Evolutionary conservation across 306 rosid species (phyloP).

Genomic region (Malus orientalis): DNA sequence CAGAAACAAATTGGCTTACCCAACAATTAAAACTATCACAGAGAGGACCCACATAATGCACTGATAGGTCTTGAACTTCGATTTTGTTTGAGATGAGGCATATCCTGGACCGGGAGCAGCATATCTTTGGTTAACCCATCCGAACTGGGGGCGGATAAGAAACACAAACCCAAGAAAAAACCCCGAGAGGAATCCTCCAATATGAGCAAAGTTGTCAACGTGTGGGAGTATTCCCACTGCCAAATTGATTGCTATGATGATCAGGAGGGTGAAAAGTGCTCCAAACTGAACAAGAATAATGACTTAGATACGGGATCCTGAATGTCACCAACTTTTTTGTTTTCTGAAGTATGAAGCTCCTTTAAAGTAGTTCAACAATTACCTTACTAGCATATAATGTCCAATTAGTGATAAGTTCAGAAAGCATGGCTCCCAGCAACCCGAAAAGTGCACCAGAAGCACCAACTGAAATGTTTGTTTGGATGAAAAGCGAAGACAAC

Average conservation of each 20-base stretch:
- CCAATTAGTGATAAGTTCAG: slow-evolving; percentile 96
- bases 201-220: slow-evolving; percentile 93
- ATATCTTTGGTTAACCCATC: slow-evolving; percentile 81
- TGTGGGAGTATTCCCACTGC: slow-evolving; percentile 95
- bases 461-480: slow-evolving; percentile 87
- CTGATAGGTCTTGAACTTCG: slow-evolving; percentile 76
- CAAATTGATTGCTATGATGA: slow-evolving; percentile 72
- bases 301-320: not conserved
- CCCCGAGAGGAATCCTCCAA: slow-evolving; percentile 90
- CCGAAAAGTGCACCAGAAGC: slow-evolving; percentile 99
- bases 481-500: slow-evolving; percentile 78
- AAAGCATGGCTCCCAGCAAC: slow-evolving; percentile 91
- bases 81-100: slow-evolving; percentile 33
- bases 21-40: slow-evolving; percentile 54
- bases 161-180: slow-evolving; percentile 91
- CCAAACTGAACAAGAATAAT: slow-evolving; percentile 38
- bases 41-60: slow-evolving; percentile 76
- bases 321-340: not conserved
- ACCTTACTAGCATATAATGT: slow-evolving; percentile 81
- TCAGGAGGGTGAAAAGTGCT: slow-evolving; percentile 66
- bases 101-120: slow-evolving; percentile 27
- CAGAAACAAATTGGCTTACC: slow-evolving; percentile 42
- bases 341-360: not conserved
- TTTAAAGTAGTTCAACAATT: slow-evolving; percentile 11
- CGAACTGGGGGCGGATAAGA: slow-evolving; percentile 89